Base-by-base conservation (phyloP, 2,329 filamentous ascomycete species). In the Hypoxylon sp. region DNA sequence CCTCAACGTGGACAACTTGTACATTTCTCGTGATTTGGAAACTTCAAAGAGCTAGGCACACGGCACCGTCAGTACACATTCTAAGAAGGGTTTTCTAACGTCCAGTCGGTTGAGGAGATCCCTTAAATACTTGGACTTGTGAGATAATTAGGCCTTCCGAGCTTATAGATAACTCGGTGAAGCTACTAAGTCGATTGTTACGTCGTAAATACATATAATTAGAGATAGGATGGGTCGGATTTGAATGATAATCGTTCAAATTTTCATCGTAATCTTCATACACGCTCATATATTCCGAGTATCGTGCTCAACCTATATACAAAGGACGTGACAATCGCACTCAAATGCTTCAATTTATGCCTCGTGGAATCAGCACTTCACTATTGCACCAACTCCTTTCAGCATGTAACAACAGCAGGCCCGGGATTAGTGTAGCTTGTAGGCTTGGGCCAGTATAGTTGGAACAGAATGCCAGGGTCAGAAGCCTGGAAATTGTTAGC, bases 371-470 rank as follows among this genome's bases (percentile, higher is more conserved):
- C 62, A 71, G 46, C 69, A 71, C 13, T 29, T 46, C 11, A 68
- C 50, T 2, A 59, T 22, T 22, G 19, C 19, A 22, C 19, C 3
- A 22, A 22, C 19, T 22, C 19, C 19, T 3, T 22, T 22, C 19
- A 22, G 19, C 19, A 22, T 22, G 19, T 22, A 3, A 22, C 19
- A 3, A 22, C 58, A 1, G 64, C 66, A 5, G 75, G 75, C 11
- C 75, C 75, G 4, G 75, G 75, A 46, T 75, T 75, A 5, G 57
- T 74, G 69, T 76, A 76, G 51, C 57, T 74, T 5, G 75, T 76
- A n/a, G 75, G 75, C 33, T 74, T 62, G 1, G 74, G 74, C 54
- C 62, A 74, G 72, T 76, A 75, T 24, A 77, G 53, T 46, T 76
- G 70, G 52, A 75, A 73, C 39, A 74, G 60, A 52, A 77, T 74